Percentiles rank a stretch among this genome's conserved stretches.
Evolutionary conservation across 129 eudicot species (phyloP).

Genomic region (Pittosporum tobira): DNA sequence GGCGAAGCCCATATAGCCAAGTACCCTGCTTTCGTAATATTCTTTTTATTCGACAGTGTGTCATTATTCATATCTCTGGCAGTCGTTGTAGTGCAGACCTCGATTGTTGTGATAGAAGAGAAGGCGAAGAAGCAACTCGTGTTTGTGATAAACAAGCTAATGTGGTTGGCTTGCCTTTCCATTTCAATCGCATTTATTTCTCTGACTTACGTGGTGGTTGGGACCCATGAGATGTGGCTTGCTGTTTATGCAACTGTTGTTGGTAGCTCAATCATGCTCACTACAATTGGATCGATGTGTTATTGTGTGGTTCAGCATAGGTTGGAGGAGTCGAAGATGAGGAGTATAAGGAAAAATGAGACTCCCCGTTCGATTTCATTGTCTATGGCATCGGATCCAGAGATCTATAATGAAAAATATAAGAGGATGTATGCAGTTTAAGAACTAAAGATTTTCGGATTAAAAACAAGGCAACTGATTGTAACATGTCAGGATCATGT

Average conservation of each 20-base stretch:
- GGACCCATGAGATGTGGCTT: slow-evolving; percentile 64
- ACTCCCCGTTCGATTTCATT: slow-evolving; percentile 60
- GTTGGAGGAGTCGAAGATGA: slow-evolving; percentile 61
- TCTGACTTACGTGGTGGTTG: slow-evolving; percentile 75
- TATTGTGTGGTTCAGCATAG: slow-evolving; percentile 68
- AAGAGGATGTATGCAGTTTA: slow-evolving; percentile 82
- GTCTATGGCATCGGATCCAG: slow-evolving; percentile 70
- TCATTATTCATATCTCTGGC: slow-evolving; percentile 91
- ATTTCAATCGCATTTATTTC: slow-evolving; percentile 76
- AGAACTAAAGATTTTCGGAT: background rate
- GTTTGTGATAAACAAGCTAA: slow-evolving; percentile 89
- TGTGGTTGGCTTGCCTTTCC: slow-evolving; percentile 86
- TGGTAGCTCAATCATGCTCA: slow-evolving; percentile 60
- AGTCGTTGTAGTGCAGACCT: slow-evolving; percentile 89
- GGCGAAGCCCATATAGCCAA: slow-evolving; percentile 75
- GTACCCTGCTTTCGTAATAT: slow-evolving; percentile 46
- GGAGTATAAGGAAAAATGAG: slow-evolving; percentile 46
- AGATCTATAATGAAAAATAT: slow-evolving; percentile 49
- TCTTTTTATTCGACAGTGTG: slow-evolving; percentile 68
- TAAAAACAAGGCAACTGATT: background rate
- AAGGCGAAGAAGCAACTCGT: slow-evolving; percentile 72
- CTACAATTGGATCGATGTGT: slow-evolving; percentile 89
- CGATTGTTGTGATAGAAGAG: slow-evolving; percentile 78
- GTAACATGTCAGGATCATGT: background rate
- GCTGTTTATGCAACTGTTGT: slow-evolving; percentile 58